Conservation (phyloP, 1,284 basidiomycete genomes). For the Heterobasidion irregulare region DNA sequence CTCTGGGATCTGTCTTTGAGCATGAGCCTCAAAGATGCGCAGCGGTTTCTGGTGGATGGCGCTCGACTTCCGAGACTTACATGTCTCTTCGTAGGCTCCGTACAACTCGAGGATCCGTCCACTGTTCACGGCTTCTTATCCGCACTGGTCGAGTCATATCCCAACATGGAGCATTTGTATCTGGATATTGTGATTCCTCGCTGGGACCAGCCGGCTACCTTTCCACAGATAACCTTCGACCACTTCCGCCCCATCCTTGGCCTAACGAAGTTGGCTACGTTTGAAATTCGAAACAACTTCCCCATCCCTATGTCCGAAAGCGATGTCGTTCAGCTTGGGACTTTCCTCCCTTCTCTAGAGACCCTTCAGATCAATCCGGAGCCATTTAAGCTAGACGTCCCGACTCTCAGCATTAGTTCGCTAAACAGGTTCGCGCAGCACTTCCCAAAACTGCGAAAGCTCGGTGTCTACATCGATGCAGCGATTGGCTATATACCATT, state of each 20-base stretch:
- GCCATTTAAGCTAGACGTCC: conserved; percentile 31
- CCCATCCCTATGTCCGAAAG: conserved; percentile 37
- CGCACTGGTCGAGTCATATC: conserved; percentile 37
- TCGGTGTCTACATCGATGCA: conserved; percentile 39
- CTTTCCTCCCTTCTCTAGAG: conserved; percentile 40
- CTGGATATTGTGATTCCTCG: conserved; percentile 19
- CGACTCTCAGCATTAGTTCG: conserved; percentile 38
- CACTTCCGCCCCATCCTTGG: conserved; percentile 41
- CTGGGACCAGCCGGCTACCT: conserved; percentile 4
- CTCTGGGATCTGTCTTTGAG: conserved; percentile 45
- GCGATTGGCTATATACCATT: conserved; percentile 4
- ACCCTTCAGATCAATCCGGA: conserved; percentile 41
- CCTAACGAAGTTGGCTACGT: conserved; percentile 32
- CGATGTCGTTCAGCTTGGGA: conserved; percentile 42
- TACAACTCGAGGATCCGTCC: conserved; percentile 29
- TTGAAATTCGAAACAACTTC: conserved; percentile 45
- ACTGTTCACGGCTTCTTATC: conserved; percentile 34
- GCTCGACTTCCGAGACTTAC: conserved; percentile 41
- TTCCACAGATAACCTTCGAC: conserved; percentile 30
- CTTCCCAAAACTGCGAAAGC: conserved; percentile 39
- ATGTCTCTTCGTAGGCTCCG: conserved; percentile 41
- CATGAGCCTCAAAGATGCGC: conserved; percentile 32
- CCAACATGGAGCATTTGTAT: conserved; percentile 32
- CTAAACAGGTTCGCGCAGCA: conserved; percentile 44
- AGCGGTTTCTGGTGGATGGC: conserved; percentile 33